Percentiles rank a stretch among this genome's conserved stretches.
Evolutionary conservation across 2,329 filamentous ascomycete species (phyloP).

Genomic region (Aspergillus latus): DNA sequence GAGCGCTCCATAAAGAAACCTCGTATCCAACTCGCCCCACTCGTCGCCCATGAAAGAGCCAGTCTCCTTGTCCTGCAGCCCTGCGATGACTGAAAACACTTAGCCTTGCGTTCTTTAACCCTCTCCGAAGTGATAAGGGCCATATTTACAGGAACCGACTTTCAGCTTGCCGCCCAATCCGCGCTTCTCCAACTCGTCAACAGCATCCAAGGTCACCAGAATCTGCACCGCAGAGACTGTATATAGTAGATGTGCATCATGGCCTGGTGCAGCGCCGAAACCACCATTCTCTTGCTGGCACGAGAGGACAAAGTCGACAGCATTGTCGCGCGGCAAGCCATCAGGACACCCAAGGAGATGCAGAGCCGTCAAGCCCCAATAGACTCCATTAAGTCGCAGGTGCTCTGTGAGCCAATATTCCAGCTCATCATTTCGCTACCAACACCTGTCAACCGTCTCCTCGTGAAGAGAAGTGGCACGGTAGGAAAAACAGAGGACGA

Average conservation of each 20-base stretch:
- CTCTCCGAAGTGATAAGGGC: constrained; percentile 13
- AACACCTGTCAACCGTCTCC: constrained; percentile 37
- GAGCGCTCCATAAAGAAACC: constrained; percentile 87
- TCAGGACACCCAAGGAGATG: constrained; percentile 80
- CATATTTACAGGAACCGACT: constrained; percentile 79
- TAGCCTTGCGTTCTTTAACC: constrained; percentile 17
- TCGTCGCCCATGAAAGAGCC: constrained; percentile 92
- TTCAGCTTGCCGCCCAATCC: constrained; percentile 66
- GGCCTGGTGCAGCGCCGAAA: constrained; percentile 89
- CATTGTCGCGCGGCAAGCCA: constrained; percentile 74
- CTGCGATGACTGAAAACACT: constrained; percentile 65
- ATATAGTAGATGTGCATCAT: constrained; percentile 95
- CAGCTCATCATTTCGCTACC: constrained; percentile 81
- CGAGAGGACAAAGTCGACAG: constrained; percentile 92
- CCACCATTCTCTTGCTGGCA: constrained; percentile 87
- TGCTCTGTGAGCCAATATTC: constrained; percentile 99
- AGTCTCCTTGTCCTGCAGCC: constrained; percentile 73
- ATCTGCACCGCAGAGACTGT: constrained; percentile 95
- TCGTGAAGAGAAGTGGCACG: constrained; percentile 22
- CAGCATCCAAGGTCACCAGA: constrained; percentile 78
- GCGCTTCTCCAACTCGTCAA: constrained; percentile 74
- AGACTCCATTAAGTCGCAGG: constrained; percentile 88
- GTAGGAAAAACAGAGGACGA: constrained; percentile 30
- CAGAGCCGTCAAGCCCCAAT: constrained; percentile 90
- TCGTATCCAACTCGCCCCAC: constrained; percentile 94